Evolutionary conservation across 2,329 filamentous ascomycete species (phyloP), one percentile per base, ranked within the genome.

Genomic region (Colletotrichum liriopes): DNA sequence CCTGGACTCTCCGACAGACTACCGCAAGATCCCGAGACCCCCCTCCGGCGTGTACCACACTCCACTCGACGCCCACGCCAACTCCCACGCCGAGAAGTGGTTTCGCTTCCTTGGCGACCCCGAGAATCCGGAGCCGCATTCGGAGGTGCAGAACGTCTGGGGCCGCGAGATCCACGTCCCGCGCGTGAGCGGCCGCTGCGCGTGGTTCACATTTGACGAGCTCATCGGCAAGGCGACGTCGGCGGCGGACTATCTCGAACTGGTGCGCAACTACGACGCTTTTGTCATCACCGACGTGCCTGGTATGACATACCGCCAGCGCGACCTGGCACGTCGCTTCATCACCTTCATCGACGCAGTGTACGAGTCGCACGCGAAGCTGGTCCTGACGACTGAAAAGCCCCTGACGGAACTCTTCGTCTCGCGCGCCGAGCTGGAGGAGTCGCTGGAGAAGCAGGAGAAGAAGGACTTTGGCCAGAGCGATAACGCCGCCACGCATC

Each of bases 281-380:
- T 98, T 99, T 78, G 90, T 99, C 75, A 90, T 99, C 12, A 98
- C 95, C 0, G 93, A 95, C 63, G 92, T 98, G 1, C 96, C 96
- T 0, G 94, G 93, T 7, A 98, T 99, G 96, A 96, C 93, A 51
- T 90, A 94, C 75, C 90, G 91, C 66, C 91, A 95, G 78, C 91
- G 96, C 26, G 96, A 99, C 83, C 88, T 98, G 49, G 96, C 96
- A 0, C 87, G 96, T 16, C 89, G 96, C 6, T 98, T 99, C 82
- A 99, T 99, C 81, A 99, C 96, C 0, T 98, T 99, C 77, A 94
- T 99, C 75, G 96, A 99, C 80, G 96, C 96, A 7, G 93, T 98
- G 5, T 99, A 99, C 79, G 96, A 99, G 82, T 87, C 88, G 37
- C 90, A 96, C 82, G 95, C 95, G n/a, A 98, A 98, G 84, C 89